A percentile compares a stretch with the other conserved stretches of the same genome.
phyloP scores from a whole-genome alignment of 345 rosid genomes.

The Cardamine chenopodiifolia region DNA sequence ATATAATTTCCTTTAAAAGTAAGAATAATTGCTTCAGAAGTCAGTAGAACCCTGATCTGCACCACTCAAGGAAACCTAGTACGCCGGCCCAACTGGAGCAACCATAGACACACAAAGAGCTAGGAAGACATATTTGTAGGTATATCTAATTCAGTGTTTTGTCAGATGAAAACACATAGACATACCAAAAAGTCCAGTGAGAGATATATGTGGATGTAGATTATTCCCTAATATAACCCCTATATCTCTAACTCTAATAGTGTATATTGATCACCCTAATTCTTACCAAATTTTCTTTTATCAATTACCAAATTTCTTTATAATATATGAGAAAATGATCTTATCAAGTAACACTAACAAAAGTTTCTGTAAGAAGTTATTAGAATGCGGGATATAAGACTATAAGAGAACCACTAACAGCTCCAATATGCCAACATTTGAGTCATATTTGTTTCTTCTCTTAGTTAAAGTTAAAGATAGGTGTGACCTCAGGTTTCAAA shows the following conservation, averaged over 20 bases:
- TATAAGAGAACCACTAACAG: neutral
- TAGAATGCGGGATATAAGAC: neutral
- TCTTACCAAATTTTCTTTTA: neutral
- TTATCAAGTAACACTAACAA: neutral
- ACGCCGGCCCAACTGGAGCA: conserved; percentile 27
- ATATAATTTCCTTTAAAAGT: neutral
- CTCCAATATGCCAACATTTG: conserved; percentile 24
- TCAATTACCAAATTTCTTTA: neutral
- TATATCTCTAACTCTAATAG: neutral
- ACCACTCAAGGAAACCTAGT: conserved; percentile 17
- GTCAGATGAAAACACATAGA: neutral
- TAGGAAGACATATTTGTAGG: conserved; percentile 20
- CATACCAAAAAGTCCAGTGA: neutral
- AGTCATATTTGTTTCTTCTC: conserved; percentile 29
- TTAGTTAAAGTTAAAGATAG: conserved; percentile 19
- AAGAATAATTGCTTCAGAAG: neutral
- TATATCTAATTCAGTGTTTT: conserved; percentile 24
- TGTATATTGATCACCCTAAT: neutral
- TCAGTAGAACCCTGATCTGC: neutral
- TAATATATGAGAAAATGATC: neutral
- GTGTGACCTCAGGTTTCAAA: conserved; percentile 27
- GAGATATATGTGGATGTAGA: conserved; percentile 19
- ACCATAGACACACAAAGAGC: conserved; percentile 20
- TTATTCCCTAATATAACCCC: neutral
- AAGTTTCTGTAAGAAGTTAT: neutral